Base-by-base conservation (phyloP, 2,329 filamentous ascomycete species). In the Aspergillus floridensis region DNA sequence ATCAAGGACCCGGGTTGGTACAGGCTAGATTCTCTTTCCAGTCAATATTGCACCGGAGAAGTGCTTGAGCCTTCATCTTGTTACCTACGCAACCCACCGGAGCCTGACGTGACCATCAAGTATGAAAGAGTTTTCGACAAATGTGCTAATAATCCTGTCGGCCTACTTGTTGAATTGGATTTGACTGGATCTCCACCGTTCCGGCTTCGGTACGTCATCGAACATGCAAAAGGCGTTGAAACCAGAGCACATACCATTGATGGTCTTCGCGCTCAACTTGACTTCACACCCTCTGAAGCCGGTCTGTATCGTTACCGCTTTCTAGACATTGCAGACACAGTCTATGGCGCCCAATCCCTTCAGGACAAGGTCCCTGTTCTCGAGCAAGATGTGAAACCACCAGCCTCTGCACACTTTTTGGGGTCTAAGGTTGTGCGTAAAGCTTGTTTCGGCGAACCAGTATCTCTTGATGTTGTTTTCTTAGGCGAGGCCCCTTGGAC, bases 61-160 rank as follows among this genome's bases (percentile, higher is more conserved):
- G 87, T 99, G 4, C 84, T 93, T 64, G 95, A 99, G 73, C 95
- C 95, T 29, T 91, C 93, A 2, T 95, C 93, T n/a, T 98, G 93
- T 74, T 82, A 96, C 59, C 80, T 99, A 56, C 83, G 96, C 65
- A 99, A 98, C 65, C 95, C 95, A 5, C 88, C 95, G 0, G 88
- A 96, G 76, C 95, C 95, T 10, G 86, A 88, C 57, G 75, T 99
- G 59, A 81, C 85, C 4, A 80, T 99, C 53, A 84, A 84, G 32
- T 83, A 87, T 6, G 90, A 96, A 67, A 88, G 92, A 63, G 92
- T 99, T 48, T 90, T 91, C 55, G 95, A 99, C 75, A 96, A 96
- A 72, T 99, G 95, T 73, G 93, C 93, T 38, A 92, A 93, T 51
- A 96, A 92, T 70, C 92, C 95, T 0, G 91, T 99, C 62, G 95